Evolutionary conservation across 352 stramenopile genomes (phyloP), one percentile per base, ranked within the genome.

Genomic region (Phytophthora constricta): DNA sequence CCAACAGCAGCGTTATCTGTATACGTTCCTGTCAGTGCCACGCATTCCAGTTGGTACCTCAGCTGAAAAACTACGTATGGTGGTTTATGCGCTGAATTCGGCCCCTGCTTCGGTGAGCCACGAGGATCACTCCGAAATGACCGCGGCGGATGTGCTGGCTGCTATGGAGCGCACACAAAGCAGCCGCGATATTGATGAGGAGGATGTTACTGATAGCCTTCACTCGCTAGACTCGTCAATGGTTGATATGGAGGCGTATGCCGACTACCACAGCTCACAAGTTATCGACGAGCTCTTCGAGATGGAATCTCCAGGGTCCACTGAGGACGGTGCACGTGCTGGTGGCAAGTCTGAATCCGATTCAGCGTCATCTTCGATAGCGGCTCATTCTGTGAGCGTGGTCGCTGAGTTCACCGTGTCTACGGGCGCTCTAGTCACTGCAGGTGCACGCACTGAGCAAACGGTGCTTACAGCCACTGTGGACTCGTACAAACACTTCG

Each of bases 271-370:
- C 17, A 80, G 71, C 22, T 79, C 74, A 5, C 82, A 78, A 20
- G 79, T 86, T 22, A 93, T 95, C 33, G 85, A 95, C 23, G 87
- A 93, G 19, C 68, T 95, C 2, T 95, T 95, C 54, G 87, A 95
- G 54, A 72, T 86, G 48, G 87, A 95, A 26, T 95, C 87, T 0
- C 83, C 90, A 11, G 68, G 63, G 27, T 87, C 79, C 16, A 71
- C 66, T 13, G 64, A 68, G 23, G 86, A 82, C 23, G 68, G 79
- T 11, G 48, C 58, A 14, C 50, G 17, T n/a, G 63, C 68, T 10
- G 55, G 68, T 50, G 55, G 37, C 9, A 31, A 50, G 19, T 74
- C 71, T 4, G 77, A 70, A 4, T 83, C 80, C 1, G 64, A 80
- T 43, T 76, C 58, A 14, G 62, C 62, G 0, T 65, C 48, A 5